Base-by-base conservation (phyloP, 2,329 filamentous ascomycete species). In the Ophiostoma tasmaniense region DNA sequence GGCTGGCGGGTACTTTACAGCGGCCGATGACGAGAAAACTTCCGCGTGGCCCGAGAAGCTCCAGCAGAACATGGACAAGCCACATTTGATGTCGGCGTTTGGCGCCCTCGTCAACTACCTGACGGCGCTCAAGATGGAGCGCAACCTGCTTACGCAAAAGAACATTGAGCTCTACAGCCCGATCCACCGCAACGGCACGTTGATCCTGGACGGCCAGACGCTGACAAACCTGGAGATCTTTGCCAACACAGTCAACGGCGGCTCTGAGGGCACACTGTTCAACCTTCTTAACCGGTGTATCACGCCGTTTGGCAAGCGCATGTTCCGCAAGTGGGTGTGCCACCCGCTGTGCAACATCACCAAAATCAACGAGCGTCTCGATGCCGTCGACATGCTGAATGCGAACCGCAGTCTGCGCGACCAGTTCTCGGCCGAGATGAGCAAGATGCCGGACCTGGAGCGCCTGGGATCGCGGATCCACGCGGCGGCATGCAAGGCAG, bases 141-240 rank as follows among this genome's bases (percentile, higher is more conserved):
- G 89, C 22, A 92, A 91, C 69, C 82, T 98, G 7, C 83, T 99
- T 59, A 96, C 92, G 0, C 90, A 97, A 73, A 90, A 91, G 72
- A 97, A 96, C 76, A 97, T 99, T 76, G 86, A 88, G 67, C 90
- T 88, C 84, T 99, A 99, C 77, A 93, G 90, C 76, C 95, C 95
- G 0, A 98, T 99, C 67, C 86, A 87, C 69, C 90, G 90, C 75
- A 96, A 97, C 76, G 92, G 93, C 14, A 98, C 92, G 37, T 81
- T 99, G 62, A 90, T 99, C 11, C 84, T 99, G 0, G 95, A 99
- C 74, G 95, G 95, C 0, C 95, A 99, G 77, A 98, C 93, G 28
- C 83, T 99, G 74, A 96, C 96, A 82, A 99, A 99, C 75, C 87
- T 99, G n/a, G 95, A 99, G 77, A 87, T 99, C 5, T 99, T 99